These are phyloP conservation scores for Nakazawaea holstii DNA, from an alignment of 805 yeast species.

Conservation along the genomic window DNA sequence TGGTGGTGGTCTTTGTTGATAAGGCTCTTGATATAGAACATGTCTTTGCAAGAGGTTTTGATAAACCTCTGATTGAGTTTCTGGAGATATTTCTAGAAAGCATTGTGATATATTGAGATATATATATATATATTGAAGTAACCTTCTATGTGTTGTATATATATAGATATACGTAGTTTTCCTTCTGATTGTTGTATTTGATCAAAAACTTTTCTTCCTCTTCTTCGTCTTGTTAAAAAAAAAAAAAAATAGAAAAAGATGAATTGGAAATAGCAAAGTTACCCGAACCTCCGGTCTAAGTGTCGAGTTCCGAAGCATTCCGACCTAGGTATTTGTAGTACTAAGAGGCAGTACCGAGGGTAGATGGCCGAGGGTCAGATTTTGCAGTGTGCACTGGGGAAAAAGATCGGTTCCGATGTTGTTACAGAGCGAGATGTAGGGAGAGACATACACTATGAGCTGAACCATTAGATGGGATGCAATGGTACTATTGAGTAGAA, in stretches of 20 bases:
- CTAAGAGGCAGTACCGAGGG: too few relatives aligned
- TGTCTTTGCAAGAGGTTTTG: neutral
- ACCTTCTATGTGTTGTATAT: neutral
- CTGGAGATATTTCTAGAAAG: slow-evolving; percentile 5
- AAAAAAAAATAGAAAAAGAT: too few relatives aligned
- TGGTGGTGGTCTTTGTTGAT: neutral
- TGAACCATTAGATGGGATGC: too few relatives aligned
- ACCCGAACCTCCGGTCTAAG: neutral
- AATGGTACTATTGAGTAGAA: too few relatives aligned
- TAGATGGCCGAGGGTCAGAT: too few relatives aligned
- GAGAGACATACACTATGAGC: too few relatives aligned
- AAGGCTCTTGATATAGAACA: neutral
- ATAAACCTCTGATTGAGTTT: slow-evolving; percentile 1
- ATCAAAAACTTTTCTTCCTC: too few relatives aligned
- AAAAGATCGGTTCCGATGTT: too few relatives aligned
- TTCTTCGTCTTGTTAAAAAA: neutral
- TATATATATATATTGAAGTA: too few relatives aligned
- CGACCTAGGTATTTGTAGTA: too few relatives aligned
- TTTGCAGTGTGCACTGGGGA: too few relatives aligned
- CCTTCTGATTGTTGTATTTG: neutral
- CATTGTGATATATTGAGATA: neutral
- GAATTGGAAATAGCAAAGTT: neutral
- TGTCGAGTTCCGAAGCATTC: neutral
- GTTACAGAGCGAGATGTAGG: too few relatives aligned
- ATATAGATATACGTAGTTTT: neutral